Base-by-base conservation (phyloP, 2,329 filamentous ascomycete species). In the Aspergillus cejpii region DNA sequence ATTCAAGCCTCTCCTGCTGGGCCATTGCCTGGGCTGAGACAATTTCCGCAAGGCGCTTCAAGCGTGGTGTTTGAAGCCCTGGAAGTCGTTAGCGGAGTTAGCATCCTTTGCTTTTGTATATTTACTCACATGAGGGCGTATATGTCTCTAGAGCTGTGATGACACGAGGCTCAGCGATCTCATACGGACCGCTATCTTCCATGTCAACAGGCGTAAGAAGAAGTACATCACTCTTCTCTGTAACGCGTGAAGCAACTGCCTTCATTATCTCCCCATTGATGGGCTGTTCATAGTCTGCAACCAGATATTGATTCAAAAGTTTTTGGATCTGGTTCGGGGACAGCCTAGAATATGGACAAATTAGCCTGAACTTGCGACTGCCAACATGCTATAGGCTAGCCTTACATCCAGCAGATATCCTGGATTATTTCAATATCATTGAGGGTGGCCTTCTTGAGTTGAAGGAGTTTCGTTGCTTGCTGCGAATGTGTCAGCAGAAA, bases 181-280 rank as follows among this genome's bases (percentile, higher is more conserved):
- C 92, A 63, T 98, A 98, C 20, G 91, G 92, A 19, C 92, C 92
- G 58, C 88, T 95, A 71, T 98, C 92, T 62, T 98, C 92, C 90
- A 98, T 96, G 67, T 98, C 92, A 47, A 98, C 90, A 39, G 92
- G 89, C 47, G 91, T 85, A 37, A 98, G 77, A 45, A 98, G 80
- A 41, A 98, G 77, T 2, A 97, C 90, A 59, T 97, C 92, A 60
- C 89, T 94, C 82, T 98, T 98, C 73, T 98, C 92, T 1, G 91
- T 97, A 37, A 98, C 92, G 42, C 90, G 80, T 29, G 89, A 95
- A 6, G 94, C 92, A 42, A 98, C 94, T 6, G 92, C 92, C 74
- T 98, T 98, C 92, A 98, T 98, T 64, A 98, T 98, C 68, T 98
- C 92, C 64, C 91, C 92, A 61, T 98, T 97, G 70, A 98, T 98